Conservation (phyloP, 164 flowering plant species). For the Santalum album region DNA sequence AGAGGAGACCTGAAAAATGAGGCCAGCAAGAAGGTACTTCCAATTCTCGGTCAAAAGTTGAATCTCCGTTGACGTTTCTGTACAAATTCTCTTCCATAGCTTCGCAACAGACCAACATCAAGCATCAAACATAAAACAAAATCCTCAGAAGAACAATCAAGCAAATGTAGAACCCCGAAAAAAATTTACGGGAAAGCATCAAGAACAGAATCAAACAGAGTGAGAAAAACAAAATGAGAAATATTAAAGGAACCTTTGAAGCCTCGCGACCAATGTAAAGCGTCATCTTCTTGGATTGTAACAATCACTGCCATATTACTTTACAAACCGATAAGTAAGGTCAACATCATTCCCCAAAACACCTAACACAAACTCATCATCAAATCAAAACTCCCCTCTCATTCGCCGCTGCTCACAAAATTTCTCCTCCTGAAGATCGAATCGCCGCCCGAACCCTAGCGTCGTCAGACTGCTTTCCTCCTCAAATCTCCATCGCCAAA, state of each 20-base stretch:
- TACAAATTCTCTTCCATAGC: conserved; percentile 87
- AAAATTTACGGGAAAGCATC: no score
- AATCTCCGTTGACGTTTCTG: conserved; percentile 61
- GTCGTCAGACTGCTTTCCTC: neutral
- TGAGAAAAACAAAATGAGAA: neutral
- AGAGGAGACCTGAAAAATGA: conserved; percentile 84
- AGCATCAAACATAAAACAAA: conserved; percentile 7
- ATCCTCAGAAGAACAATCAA: neutral
- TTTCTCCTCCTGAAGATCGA: neutral
- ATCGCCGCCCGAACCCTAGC: no score
- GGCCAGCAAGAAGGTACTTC: conserved; percentile 77
- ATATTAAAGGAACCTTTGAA: conserved; percentile 56
- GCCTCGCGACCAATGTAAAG: conserved; percentile 89
- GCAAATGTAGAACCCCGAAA: neutral
- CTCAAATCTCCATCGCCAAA: neutral
- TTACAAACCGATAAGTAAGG: conserved; percentile 28
- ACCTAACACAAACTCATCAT: conserved; percentile 10
- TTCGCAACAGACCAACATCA: conserved; percentile 22
- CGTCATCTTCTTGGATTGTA: conserved; percentile 23
- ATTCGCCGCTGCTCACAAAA: neutral
- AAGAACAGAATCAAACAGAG: no score
- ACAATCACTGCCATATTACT: conserved; percentile 46
- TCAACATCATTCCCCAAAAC: conserved; percentile 20
- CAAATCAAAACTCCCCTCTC: neutral
- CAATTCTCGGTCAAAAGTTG: conserved; percentile 70